Evolutionary conservation across 164 flowering plant genomes (phyloP).

Genomic region (Vitis amurensis): DNA sequence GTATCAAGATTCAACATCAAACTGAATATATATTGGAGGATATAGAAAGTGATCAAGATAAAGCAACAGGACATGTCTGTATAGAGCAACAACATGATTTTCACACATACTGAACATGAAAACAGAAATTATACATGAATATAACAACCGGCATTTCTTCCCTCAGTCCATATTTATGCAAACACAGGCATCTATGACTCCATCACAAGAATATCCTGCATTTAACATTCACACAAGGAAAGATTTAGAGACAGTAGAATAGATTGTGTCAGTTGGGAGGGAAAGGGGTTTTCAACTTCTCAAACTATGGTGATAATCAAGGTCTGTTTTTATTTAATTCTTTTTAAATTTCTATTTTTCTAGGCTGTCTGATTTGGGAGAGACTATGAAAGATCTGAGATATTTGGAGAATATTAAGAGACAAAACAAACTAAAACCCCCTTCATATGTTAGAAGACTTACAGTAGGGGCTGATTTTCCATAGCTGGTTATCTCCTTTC

Average conservation of each 20-base stretch:
- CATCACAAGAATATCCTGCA: constrained; percentile 2
- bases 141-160: neutral
- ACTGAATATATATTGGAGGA: no score
- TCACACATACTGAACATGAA: no score
- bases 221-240: neutral
- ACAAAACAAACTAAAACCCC: neutral
- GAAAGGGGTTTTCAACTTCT: neutral
- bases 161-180: neutral
- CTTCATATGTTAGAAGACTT: constrained; percentile 25
- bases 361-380: no score
- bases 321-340: no score
- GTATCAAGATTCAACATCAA: no score
- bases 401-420: no score
- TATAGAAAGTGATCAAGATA: no score
- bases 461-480: constrained; percentile 70
- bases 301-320: no score
- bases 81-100: neutral
- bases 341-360: no score
- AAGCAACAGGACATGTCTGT: neutral
- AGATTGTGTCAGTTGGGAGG: neutral
- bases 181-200: neutral
- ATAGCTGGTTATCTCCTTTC: constrained; percentile 76
- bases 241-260: neutral
- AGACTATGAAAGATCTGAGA: neutral
- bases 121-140: no score